Evolutionary conservation across 1,284 basidiomycete species (phyloP).

Genomic region (Puccinia horiana): DNA sequence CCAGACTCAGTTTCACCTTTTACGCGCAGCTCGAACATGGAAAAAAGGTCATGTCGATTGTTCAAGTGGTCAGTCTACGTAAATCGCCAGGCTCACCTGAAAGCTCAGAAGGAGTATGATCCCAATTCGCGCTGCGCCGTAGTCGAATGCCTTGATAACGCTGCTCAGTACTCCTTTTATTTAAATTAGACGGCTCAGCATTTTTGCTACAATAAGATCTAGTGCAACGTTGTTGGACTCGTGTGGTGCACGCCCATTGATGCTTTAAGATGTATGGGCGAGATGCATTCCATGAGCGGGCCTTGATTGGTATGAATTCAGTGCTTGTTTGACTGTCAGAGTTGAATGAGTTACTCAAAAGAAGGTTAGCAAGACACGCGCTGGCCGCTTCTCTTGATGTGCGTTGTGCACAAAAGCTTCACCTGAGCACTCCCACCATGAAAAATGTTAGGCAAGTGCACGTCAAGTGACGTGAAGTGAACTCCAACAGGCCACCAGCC

Average conservation of each 20-base stretch:
- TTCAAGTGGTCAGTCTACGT: slow-evolving; percentile 5
- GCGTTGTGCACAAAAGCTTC: too few relatives aligned
- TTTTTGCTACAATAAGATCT: not conserved
- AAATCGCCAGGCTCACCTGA: not conserved
- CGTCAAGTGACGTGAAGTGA: too few relatives aligned
- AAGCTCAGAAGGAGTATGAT: not conserved
- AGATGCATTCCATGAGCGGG: not conserved
- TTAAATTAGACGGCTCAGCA: not conserved
- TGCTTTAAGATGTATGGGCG: not conserved
- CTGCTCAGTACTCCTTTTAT: not conserved
- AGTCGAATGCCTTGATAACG: not conserved
- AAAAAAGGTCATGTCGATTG: slow-evolving; percentile 5
- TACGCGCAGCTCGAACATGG: not conserved
- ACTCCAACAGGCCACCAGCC: too few relatives aligned
- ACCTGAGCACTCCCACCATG: too few relatives aligned
- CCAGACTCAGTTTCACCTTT: slow-evolving; percentile 10
- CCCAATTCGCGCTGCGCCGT: not conserved
- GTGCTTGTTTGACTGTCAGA: not conserved
- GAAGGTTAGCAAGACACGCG: too few relatives aligned
- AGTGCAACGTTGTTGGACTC: not conserved
- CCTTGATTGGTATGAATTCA: not conserved
- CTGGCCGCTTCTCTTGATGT: too few relatives aligned
- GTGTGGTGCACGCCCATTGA: not conserved
- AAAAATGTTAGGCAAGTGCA: too few relatives aligned
- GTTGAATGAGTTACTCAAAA: too few relatives aligned